Base-by-base conservation (phyloP, 2,329 filamentous ascomycete genomes). In the Diplodia seriata region DNA sequence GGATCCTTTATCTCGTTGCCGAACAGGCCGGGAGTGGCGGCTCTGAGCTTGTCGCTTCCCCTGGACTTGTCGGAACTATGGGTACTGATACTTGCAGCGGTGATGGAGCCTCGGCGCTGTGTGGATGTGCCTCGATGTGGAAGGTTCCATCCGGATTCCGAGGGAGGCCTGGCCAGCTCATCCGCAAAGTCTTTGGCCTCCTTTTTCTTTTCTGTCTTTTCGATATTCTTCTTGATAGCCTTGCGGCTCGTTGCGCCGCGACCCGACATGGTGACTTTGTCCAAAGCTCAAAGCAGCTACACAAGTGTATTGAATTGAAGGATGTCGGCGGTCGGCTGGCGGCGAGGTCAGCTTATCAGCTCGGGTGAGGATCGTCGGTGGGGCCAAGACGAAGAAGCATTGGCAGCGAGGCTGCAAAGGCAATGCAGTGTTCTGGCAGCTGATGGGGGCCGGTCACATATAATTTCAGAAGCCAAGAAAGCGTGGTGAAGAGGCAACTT, bases 191-290 rank as follows among this genome's bases (percentile, higher is more conserved):
- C 70, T 57, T 78, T 77, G 15, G 72, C 72, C n/a, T 73, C 70
- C 14, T 70, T 64, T 68, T 78, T 80, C 70, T 78, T 79, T 68
- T 79, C 79, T 59, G 75, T 76, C 71, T 80, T 81, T 63, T 79
- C 72, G 15, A 80, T 78, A 49, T 79, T 74, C 68, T 80, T 80
- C 38, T 74, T 72, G 66, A 78, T 74, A n/a, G 75, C 76, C 71
- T 81, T 81, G 5, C 79, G 76, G 66, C 77, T 77, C 26, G 77
- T 73, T 15, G 78, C 78, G 47, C 79, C 79, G 73, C 79, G 72
- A 67, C 77, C 78, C 36, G 79, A 79, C 79, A 81, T 81, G n/a
- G 33, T 31, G 47, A 29, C 7, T 5, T n/a, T 20, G 9, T 15
- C n/a, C 43, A 6, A 36, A 36, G 26, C 15, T 14, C 2, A 36